These are phyloP conservation scores for Leccinum subgranulosum DNA, from an alignment of 768 basidiomycete species.

Conservation along the genomic window DNA sequence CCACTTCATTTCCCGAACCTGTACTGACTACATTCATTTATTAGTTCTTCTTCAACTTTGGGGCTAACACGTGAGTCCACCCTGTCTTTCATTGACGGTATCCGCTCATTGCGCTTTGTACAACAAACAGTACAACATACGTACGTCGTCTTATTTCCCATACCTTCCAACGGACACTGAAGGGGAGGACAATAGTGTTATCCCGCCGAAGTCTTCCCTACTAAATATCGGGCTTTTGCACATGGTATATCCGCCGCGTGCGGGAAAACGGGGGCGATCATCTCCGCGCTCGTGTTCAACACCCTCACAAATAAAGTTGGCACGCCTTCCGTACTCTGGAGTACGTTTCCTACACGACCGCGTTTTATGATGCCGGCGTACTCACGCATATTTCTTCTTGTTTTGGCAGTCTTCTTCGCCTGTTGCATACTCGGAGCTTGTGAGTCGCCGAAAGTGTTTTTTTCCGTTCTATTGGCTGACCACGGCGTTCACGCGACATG, in stretches of 20 bases:
- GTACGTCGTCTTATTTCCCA: conserved; percentile 28
- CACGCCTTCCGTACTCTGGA: conserved; percentile 67
- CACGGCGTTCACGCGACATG: neutral
- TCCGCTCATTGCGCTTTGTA: conserved; percentile 1
- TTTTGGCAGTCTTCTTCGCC: conserved; percentile 59
- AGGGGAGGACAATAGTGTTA: conserved; percentile 45
- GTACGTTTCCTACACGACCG: conserved; percentile 39
- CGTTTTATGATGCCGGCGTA: neutral
- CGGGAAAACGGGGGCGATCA: conserved; percentile 76
- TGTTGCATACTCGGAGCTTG: conserved; percentile 58
- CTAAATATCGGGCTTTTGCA: conserved; percentile 66
- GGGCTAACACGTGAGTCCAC: conserved; percentile 57
- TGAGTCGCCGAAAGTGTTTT: conserved; percentile 15
- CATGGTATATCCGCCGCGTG: conserved; percentile 73
- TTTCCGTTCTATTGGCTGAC: neutral
- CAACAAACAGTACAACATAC: conserved; percentile 45
- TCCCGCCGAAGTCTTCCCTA: conserved; percentile 79
- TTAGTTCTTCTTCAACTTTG: conserved; percentile 81
- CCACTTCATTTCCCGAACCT: neutral
- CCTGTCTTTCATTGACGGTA: neutral
- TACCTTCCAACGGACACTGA: neutral
- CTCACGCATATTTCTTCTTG: neutral
- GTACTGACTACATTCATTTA: neutral
- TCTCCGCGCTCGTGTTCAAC: conserved; percentile 73
- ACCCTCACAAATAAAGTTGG: conserved; percentile 57